Evolutionary conservation across 495 filamentous ascomycete species (phyloP).

Genomic region (Cetradonia linearis): DNA sequence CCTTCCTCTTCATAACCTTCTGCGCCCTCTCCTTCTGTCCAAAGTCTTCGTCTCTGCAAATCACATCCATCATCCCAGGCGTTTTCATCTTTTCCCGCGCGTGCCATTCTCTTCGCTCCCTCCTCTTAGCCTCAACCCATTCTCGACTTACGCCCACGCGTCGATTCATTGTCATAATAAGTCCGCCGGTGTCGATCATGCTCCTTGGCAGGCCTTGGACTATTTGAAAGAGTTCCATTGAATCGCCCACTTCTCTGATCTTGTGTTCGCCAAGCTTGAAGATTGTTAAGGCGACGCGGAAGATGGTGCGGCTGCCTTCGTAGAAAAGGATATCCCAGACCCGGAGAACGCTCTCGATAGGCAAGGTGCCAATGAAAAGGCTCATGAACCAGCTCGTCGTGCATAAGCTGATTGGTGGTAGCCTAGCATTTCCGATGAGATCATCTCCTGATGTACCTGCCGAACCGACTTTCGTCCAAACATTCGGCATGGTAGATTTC

Average conservation of each 20-base stretch:
- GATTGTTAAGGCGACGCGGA: constrained; percentile 80
- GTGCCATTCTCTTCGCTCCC: constrained; percentile 19
- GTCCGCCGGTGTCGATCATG: constrained; percentile 65
- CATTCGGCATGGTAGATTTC: constrained; percentile 68
- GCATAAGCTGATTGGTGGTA: constrained; percentile 85
- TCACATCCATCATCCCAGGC: background rate
- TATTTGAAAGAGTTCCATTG: constrained; percentile 93
- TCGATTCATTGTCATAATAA: constrained; percentile 50
- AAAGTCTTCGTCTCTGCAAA: constrained; percentile 5
- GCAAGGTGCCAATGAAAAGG: constrained; percentile 83
- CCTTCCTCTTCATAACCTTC: constrained; percentile 3
- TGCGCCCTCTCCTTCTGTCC: background rate
- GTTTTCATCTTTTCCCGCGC: constrained; percentile 19
- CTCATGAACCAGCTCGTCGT: constrained; percentile 99
- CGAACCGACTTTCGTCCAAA: constrained; percentile 79
- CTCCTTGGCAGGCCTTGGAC: constrained; percentile 81
- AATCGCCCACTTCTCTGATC: constrained; percentile 70
- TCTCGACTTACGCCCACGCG: constrained; percentile 21
- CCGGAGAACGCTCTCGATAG: constrained; percentile 78
- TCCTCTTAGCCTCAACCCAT: constrained; percentile 22
- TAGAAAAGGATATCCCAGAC: constrained; percentile 97
- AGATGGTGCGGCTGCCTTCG: constrained; percentile 91
- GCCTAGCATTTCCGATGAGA: constrained; percentile 40
- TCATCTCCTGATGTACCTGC: constrained; percentile 38
- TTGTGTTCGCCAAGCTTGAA: constrained; percentile 84